Base-by-base conservation (phyloP, 345 rosid species). In the Eucalyptus lansdowneana region DNA sequence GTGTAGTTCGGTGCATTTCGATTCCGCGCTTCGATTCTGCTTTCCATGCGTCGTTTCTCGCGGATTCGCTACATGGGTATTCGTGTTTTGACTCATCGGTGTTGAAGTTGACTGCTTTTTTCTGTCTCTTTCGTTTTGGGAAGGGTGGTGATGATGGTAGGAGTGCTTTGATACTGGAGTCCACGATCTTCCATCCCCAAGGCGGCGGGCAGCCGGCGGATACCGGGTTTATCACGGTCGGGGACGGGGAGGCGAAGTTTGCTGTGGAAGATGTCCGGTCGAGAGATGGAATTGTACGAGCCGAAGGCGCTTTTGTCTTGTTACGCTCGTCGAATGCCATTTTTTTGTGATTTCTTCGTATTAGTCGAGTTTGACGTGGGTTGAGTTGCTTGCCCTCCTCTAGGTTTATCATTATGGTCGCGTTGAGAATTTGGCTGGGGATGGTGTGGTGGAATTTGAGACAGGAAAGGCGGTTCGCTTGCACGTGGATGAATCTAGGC, bases 121-220 rank as follows among this genome's bases (percentile, higher is more conserved):
- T 42, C 21, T 37, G 12, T 19, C 83, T 60, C 27, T 65, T 88
- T 21, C 54, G 24, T 80, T 65, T 31, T 54, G 81, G 34, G 80
- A 29, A 89, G 95, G 97, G 58, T 53, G 95, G 91, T n/a, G 92
- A 96, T 56, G 98, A 96, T 92, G 97, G 96, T 5, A 93, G 94
- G 88, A 88, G 58, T 25, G 96, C 95, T 15, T 86, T 97, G 62
- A 91, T 97, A 49, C 83, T 97, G 90, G 96, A 95, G n/a, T 95
- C 98, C 11, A 96, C 99, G 11, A 92, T 97, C 85, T 97, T 97
- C 92, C 95, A 97, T 88, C 99, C 99, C 37, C 99, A 97, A 94
- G 99, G 99, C 37, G 99, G 99, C 6, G 98, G 98, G 56, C 98
- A 97, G 91, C 99, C 98, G 3, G 90, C 98, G 1, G 99, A 97